Conservation (phyloP, 495 filamentous ascomycete species). For the Xylaria castorea region DNA sequence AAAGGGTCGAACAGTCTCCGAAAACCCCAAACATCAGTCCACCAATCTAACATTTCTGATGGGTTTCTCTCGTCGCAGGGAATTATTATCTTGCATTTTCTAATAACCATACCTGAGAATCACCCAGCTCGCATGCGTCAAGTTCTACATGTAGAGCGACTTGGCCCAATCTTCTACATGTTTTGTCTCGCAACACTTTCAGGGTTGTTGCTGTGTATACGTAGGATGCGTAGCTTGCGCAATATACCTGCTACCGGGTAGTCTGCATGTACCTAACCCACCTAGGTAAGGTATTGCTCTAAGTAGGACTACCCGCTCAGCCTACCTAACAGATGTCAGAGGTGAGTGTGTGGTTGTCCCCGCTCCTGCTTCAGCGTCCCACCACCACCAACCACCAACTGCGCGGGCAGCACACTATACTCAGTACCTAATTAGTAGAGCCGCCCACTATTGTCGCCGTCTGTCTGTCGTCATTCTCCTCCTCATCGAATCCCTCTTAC, state of each 20-base stretch:
- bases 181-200: neutral
- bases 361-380: constrained; percentile 24
- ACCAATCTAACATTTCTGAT: neutral
- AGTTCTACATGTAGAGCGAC: neutral
- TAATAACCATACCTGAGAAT: neutral
- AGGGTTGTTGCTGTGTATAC: neutral
- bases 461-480: constrained; percentile 28
- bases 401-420: neutral
- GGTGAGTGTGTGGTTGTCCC: constrained; percentile 6
- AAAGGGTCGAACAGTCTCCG: neutral
- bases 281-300: neutral
- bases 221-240: constrained; percentile 1
- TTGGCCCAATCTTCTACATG: neutral
- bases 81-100: neutral
- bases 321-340: constrained; percentile 6
- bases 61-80: neutral
- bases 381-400: constrained; percentile 8
- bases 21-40: neutral
- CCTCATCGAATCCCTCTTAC: constrained; percentile 14
- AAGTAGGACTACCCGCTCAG: constrained; percentile 1
- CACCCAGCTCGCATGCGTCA: neutral
- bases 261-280: neutral
- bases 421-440: constrained; percentile 1
- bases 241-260: neutral
- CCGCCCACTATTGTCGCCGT: constrained; percentile 19